Evolutionary conservation across 148 eudicot genomes (phyloP), one percentile per base, ranked within the genome.

Genomic region (Camellia lanceoleosa): DNA sequence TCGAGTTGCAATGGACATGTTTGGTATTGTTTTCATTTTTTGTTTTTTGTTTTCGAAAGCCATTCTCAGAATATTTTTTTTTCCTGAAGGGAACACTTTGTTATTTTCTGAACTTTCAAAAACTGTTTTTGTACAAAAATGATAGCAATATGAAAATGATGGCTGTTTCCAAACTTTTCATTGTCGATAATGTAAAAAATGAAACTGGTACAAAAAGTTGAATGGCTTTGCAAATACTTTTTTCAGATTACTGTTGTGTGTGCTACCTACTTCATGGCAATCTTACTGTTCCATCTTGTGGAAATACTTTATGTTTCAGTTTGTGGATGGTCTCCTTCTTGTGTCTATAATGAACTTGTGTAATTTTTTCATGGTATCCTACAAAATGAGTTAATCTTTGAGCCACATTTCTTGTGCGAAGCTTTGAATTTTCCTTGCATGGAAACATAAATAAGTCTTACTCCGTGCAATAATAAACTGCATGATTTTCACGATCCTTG

Each of bases 351-450:
- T 58, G 20, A 16, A 74, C 66, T 58, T 15, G 59, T 73, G 41
- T 12, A 46, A 20, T 58, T 61, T 6, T 74, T 58, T 5, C 4
- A 42, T 18, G 47, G 49, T 74, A 38, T 74, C 51, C 64, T 18
- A 74, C 66, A 8, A 60, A 58, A 58, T 19, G 46, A 74, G 30
- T 42, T 58, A 5, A 74, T 74, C 66, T 58, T 58, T 30, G 66
- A 38, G 52, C 71, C 47, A 38, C 13, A 1, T 13, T 38, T 74
- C 65, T 18, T 56, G 63, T 30, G 65, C 18, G 44, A 54, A 30
- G 61, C 41, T 7, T 51, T 73, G 10, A 5, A 30, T 73, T 73
- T 54, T 41, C 62, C 44, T 54, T 54, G 11, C 43, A 73, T 55
- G 20, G 43, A 44, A 18, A 46, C 54, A 69, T 69, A 44, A 18